These are phyloP conservation scores for Chrysoporthe cubensis DNA, from an alignment of 2,329 filamentous ascomycete genomes.

Conservation along the genomic window DNA sequence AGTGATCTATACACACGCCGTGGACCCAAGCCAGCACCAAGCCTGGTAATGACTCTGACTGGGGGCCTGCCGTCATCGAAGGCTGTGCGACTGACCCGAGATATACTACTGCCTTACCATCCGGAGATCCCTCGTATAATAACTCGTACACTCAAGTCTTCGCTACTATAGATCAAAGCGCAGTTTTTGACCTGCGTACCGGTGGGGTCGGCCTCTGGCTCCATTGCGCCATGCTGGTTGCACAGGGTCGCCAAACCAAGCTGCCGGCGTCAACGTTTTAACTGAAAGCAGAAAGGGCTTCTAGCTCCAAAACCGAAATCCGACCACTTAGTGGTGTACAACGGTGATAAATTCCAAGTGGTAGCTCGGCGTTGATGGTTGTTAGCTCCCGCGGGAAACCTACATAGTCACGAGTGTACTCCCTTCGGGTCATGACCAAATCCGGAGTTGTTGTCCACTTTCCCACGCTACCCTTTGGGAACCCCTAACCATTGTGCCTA, in stretches of 20 bases:
- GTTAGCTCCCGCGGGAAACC: background rate
- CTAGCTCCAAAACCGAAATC: constrained; percentile 9
- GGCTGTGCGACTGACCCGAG: background rate
- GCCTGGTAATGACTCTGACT: background rate
- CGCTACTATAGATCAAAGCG: background rate
- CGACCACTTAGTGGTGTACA: background rate
- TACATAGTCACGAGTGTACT: background rate
- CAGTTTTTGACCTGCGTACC: background rate
- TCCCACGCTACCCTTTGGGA: background rate
- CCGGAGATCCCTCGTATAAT: constrained; percentile 18
- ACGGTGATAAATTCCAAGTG: background rate
- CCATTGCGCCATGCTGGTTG: background rate
- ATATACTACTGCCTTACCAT: constrained; percentile 14
- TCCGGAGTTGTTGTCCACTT: background rate
- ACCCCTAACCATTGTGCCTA: background rate
- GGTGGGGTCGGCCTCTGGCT: background rate
- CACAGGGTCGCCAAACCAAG: background rate
- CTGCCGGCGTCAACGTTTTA: constrained; percentile 17
- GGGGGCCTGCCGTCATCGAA: background rate
- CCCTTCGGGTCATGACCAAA: background rate
- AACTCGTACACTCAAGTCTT: background rate
- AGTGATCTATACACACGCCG: too few species aligned
- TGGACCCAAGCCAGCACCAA: background rate
- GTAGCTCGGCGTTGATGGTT: background rate
- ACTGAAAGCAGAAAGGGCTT: constrained; percentile 15